Evolutionary conservation across 2,329 filamentous ascomycete genomes (phyloP).

Genomic region (Gyromitra esculenta): DNA sequence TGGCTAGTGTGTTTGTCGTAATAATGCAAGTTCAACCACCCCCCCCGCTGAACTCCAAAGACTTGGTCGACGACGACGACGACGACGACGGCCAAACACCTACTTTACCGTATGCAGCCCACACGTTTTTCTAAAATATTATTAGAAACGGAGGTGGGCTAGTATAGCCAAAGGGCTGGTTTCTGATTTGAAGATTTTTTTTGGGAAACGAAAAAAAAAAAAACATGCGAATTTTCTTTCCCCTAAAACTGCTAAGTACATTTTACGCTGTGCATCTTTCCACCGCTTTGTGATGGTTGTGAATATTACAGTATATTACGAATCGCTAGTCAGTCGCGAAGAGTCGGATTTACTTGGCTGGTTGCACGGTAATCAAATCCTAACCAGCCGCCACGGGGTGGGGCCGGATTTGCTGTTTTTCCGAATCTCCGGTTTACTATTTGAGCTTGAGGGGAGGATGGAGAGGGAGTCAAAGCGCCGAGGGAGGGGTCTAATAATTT

Average conservation of each 20-base stretch:
- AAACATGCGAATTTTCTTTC: constrained; percentile 11
- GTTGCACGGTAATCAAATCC: background rate
- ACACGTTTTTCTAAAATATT: constrained; percentile 21
- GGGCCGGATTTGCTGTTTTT: constrained; percentile 37
- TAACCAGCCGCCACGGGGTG: constrained; percentile 4
- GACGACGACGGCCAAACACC: background rate
- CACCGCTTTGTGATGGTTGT: constrained; percentile 17
- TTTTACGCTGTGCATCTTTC: constrained; percentile 40
- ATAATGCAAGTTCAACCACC: constrained; percentile 18
- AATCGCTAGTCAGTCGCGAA: constrained; percentile 23
- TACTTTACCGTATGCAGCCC: constrained; percentile 4
- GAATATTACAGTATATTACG: constrained; percentile 9
- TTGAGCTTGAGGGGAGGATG: constrained; percentile 2
- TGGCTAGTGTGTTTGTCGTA: constrained; percentile 34
- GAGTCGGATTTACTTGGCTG: constrained; percentile 13
- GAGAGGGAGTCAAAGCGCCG: constrained; percentile 15
- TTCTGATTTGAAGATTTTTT: constrained; percentile 17
- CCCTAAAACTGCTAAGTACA: constrained; percentile 39
- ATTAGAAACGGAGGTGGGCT: constrained; percentile 34
- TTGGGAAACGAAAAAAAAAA: too few species aligned
- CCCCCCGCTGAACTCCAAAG: constrained; percentile 15
- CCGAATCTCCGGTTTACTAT: constrained; percentile 38
- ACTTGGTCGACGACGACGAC: constrained; percentile 2
- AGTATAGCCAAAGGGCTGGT: background rate
- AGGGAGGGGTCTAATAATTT: constrained; percentile 39